Evolutionary conservation across 208 protist genomes (phyloP).

Genomic region (Naegleria fowleri): DNA sequence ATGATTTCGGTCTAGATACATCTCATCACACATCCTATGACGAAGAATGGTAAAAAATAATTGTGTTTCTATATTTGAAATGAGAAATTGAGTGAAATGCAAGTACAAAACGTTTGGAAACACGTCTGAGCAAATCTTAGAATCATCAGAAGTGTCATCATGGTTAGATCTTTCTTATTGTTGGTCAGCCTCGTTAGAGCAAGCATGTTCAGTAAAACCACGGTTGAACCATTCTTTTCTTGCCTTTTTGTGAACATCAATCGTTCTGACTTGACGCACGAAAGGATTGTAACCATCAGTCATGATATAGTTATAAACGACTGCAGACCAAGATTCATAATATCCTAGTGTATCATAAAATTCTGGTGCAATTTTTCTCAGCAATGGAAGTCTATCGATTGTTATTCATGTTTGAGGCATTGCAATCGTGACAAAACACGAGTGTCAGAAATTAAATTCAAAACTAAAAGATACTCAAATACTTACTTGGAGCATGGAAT

Average conservation of each 20-base stretch:
- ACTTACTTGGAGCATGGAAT: conserved; percentile 67
- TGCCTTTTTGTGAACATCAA: neutral
- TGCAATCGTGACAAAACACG: too few species aligned
- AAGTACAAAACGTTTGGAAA: too few species aligned
- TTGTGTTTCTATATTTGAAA: neutral
- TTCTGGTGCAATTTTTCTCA: conserved; percentile 79
- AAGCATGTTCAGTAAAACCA: neutral
- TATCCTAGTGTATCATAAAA: conserved; percentile 75
- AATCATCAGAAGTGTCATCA: too few species aligned
- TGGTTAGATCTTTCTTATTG: too few species aligned
- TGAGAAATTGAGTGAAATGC: too few species aligned
- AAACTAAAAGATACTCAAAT: too few species aligned
- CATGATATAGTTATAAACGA: conserved; percentile 67
- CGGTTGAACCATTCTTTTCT: neutral
- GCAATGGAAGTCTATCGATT: conserved; percentile 50
- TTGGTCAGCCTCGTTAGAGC: neutral
- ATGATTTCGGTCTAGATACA: neutral
- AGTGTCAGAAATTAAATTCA: too few species aligned
- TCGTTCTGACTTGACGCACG: neutral
- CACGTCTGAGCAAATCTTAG: too few species aligned
- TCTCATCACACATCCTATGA: neutral
- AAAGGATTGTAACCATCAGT: neutral
- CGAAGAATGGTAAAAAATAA: neutral
- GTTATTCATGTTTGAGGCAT: too few species aligned
- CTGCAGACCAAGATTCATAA: conserved; percentile 65